Percentiles rank a stretch among this genome's conserved stretches.
These are phyloP conservation scores for Apiotrichum laibachii DNA, from an alignment of 1,284 basidiomycete genomes.

Conservation along the genomic window DNA sequence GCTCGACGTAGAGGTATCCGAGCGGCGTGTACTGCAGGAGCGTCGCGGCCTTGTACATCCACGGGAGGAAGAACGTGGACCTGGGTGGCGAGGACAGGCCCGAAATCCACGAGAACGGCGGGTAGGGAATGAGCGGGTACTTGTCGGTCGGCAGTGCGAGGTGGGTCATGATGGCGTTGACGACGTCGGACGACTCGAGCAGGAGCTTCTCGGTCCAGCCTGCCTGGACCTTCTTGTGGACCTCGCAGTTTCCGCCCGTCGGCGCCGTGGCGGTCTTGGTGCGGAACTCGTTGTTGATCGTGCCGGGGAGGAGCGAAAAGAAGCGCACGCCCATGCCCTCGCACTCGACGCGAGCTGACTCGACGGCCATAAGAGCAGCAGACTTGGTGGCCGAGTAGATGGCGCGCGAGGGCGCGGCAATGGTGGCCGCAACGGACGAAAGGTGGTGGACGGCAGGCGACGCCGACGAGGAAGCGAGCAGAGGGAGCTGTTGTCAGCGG, in stretches of 20 bases:
- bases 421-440: conserved; percentile 73
- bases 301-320: conserved; percentile 50
- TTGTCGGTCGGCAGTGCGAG: conserved; percentile 39
- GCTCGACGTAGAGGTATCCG: conserved; percentile 44
- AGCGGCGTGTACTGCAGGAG: conserved; percentile 42
- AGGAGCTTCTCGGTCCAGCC: conserved; percentile 37
- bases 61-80: conserved; percentile 43
- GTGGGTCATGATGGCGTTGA: conserved; percentile 42
- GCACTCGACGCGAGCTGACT: conserved; percentile 63
- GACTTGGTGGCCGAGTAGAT: conserved; percentile 83
- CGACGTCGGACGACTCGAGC: conserved; percentile 37
- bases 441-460: conserved; percentile 75
- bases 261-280: conserved; percentile 59
- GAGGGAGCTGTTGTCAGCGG: conserved; percentile 61
- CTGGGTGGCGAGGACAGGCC: conserved; percentile 35
- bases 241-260: conserved; percentile 49
- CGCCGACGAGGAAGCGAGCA: conserved; percentile 65
- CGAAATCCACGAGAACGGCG: conserved; percentile 37
- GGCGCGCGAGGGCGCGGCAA: conserved; percentile 80
- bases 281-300: conserved; percentile 70
- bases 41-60: conserved; percentile 39
- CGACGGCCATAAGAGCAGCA: conserved; percentile 71
- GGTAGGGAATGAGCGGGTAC: conserved; percentile 42
- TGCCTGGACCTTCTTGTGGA: conserved; percentile 31
- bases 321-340: conserved; percentile 49